phyloP scores from a whole-genome alignment of 2,329 filamentous ascomycete species.

The Fusarium sp. region DNA sequence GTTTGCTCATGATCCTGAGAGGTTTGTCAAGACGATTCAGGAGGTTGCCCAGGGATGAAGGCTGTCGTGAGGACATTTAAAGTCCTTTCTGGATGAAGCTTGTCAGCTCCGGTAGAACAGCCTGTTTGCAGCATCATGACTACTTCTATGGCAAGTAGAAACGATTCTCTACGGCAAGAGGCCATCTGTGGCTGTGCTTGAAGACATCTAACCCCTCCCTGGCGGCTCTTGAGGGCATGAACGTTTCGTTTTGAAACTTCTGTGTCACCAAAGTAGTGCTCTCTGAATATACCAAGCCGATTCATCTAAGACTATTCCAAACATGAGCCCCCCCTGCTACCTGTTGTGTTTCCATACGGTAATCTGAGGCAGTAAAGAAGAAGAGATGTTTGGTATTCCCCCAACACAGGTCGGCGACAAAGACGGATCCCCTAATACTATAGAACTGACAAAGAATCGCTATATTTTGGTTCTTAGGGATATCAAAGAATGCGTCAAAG shows the following conservation, averaged over 20 bases:
- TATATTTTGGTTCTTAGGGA: background rate
- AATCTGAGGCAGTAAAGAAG: background rate
- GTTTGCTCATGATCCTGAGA: conserved; percentile 81
- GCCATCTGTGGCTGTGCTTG: background rate
- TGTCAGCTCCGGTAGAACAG: background rate
- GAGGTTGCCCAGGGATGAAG: conserved; percentile 70
- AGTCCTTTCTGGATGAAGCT: background rate
- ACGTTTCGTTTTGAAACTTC: background rate
- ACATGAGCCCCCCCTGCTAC: background rate
- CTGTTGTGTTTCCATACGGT: too few species aligned
- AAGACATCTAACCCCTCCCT: background rate
- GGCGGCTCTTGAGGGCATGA: background rate
- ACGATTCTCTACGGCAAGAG: background rate
- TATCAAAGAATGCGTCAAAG: background rate
- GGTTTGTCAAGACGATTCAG: conserved; percentile 76
- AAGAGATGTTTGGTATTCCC: background rate
- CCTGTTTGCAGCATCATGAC: background rate
- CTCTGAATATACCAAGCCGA: background rate
- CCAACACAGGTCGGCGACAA: background rate
- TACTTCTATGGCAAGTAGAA: background rate
- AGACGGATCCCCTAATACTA: background rate
- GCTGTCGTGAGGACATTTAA: background rate
- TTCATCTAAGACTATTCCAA: background rate
- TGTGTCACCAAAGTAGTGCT: background rate
- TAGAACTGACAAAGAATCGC: background rate